A percentile compares a stretch with the other conserved stretches of the same genome.
Evolutionary conservation across 202 grass and related monocot species (phyloP).

Genomic region (Bolboschoenoplectus hybrid): DNA sequence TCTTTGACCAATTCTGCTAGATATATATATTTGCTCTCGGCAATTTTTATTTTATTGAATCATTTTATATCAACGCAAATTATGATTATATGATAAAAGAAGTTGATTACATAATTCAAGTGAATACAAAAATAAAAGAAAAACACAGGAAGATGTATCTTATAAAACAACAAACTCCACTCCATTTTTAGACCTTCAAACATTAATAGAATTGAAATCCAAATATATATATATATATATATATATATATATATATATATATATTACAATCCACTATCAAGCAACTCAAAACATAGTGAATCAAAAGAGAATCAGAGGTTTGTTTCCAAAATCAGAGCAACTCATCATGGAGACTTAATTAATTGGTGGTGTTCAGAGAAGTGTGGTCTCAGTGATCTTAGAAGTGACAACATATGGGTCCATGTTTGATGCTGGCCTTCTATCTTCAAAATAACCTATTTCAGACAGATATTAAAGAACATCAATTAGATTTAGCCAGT

Average conservation of each 20-base stretch:
- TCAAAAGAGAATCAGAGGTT: background rate
- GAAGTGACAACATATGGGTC: constrained; percentile 77
- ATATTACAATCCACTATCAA: background rate
- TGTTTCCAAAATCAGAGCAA: background rate
- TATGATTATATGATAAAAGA: too few species aligned
- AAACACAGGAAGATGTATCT: too few species aligned
- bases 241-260: background rate
- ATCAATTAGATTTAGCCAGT: background rate
- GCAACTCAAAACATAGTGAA: background rate
- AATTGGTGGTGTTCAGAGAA: constrained; percentile 42
- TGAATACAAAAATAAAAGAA: too few species aligned
- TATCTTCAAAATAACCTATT: constrained; percentile 80
- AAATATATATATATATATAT: background rate
- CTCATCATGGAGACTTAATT: constrained; percentile 9
- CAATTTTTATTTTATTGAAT: too few species aligned
- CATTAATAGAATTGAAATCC: too few species aligned
- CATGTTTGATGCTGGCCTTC: constrained; percentile 87
- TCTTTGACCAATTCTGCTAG: too few species aligned
- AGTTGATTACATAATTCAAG: too few species aligned
- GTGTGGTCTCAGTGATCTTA: constrained; percentile 70
- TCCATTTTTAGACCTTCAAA: too few species aligned
- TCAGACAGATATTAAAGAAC: background rate
- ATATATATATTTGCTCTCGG: too few species aligned
- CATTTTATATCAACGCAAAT: too few species aligned
- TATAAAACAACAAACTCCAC: too few species aligned